Evolutionary conservation across 2,329 filamentous ascomycete species (phyloP).

Genomic region (Fusarium nurragi): DNA sequence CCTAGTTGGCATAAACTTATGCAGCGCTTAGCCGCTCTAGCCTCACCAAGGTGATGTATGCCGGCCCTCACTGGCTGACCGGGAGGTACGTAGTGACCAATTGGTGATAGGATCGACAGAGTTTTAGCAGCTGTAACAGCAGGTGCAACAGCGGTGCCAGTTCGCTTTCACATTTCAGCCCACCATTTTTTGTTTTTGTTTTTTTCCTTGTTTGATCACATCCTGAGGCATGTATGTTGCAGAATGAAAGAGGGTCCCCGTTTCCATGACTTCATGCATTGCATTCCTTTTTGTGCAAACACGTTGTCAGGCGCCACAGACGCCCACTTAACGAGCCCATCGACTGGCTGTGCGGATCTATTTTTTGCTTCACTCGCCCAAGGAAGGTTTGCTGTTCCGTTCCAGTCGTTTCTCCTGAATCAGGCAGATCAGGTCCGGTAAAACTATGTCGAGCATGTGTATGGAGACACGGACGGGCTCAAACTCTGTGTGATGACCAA

Average conservation of each 20-base stretch:
- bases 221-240: slow-evolving; percentile 24
- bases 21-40: slow-evolving; percentile 36
- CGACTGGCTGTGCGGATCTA: slow-evolving; percentile 16
- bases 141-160: slow-evolving; percentile 45
- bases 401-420: slow-evolving; percentile 35
- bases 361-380: slow-evolving; percentile 27
- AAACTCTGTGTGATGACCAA: slow-evolving; percentile 35
- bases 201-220: slow-evolving; percentile 20
- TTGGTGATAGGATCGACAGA: slow-evolving; percentile 42
- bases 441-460: slow-evolving; percentile 27
- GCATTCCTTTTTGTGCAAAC: slow-evolving; percentile 48
- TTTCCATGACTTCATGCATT: slow-evolving; percentile 51
- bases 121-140: slow-evolving; percentile 33
- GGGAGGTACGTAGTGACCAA: slow-evolving; percentile 13
- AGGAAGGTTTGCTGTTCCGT: slow-evolving; percentile 43
- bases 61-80: slow-evolving; percentile 25
- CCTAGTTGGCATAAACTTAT: slow-evolving; percentile 39
- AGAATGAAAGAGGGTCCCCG: slow-evolving; percentile 31
- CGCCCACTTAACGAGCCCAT: slow-evolving; percentile 36
- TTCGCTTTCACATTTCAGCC: slow-evolving; percentile 38
- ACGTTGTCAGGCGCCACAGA: slow-evolving; percentile 42
- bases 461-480: slow-evolving; percentile 19
- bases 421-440: slow-evolving; percentile 15
- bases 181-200: slow-evolving; percentile 38
- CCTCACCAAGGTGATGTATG: slow-evolving; percentile 33